Percentiles rank a stretch among this genome's conserved stretches.
Conservation (phyloP, 176 grass and related monocot species). For the Phyllostachys edulis region DNA sequence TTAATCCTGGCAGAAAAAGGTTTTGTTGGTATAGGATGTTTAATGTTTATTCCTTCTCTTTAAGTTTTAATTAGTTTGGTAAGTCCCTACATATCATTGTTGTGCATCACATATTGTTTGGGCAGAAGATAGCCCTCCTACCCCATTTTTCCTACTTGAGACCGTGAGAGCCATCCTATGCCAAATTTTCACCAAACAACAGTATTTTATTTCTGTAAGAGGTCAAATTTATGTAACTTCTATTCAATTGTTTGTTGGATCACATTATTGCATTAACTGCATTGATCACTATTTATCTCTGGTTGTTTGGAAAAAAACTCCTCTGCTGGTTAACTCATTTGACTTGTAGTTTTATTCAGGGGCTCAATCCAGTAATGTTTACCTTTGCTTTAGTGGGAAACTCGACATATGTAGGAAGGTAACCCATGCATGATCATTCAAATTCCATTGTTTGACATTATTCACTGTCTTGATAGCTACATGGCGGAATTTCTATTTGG, state of each 20-base stretch:
- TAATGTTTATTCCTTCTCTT: background rate
- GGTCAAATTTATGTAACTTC: background rate
- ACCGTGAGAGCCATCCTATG: background rate
- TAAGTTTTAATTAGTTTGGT: background rate
- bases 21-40: background rate
- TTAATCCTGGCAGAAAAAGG: background rate
- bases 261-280: background rate
- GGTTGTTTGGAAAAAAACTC: background rate
- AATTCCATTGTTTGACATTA: background rate
- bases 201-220: slow-evolving; percentile 9
- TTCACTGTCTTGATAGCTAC: background rate
- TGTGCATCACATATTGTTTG: background rate
- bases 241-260: background rate
- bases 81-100: background rate
- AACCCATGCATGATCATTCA: slow-evolving; percentile 24
- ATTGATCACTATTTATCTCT: background rate
- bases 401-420: slow-evolving; percentile 93
- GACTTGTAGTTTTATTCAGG: slow-evolving; percentile 50
- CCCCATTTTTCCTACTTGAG: background rate
- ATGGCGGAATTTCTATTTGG: background rate
- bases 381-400: slow-evolving; percentile 87
- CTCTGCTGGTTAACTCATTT: slow-evolving; percentile 31
- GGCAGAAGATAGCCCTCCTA: background rate
- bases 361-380: slow-evolving; percentile 94
- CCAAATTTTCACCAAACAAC: background rate